Evolutionary conservation across 306 rosid genomes (phyloP), one percentile per base, ranked within the genome.

Genomic region (Sechiopsis laciniata): DNA sequence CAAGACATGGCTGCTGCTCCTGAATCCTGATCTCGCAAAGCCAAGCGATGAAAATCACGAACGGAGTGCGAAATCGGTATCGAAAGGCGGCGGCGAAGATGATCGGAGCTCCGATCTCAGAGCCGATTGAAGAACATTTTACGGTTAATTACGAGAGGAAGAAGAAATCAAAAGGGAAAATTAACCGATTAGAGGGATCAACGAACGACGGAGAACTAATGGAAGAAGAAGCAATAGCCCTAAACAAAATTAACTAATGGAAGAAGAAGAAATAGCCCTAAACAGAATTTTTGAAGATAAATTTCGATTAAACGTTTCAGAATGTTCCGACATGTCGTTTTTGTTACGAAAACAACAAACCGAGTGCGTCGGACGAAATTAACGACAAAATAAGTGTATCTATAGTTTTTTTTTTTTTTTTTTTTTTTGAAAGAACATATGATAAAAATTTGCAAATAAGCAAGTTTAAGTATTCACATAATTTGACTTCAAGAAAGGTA

Each of bases 1-100:
- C 91, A 86, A 29, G 87, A 82, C 96, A 86, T 86, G 50, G 71
- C 60, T 13, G 55, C 51, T 70, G 37, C 51, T 70, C 24, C 12
- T 14, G 42, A 32, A 51, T 70, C 15, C 58, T 16, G 58, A 50
- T 70, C 16, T 70, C 60, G 74, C 73, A 68, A 50, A 70, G 5
- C 26, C 26, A 52, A 68, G 0, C 24, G 58, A 26, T 51, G 74
- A 70, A 52, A 51, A 50, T 70, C 16, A 26, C 16, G 6, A 52
- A 54, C 16, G 10, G 55, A 48, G 20, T 46, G 59, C 74, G 37
- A 21, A 15, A 48, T 70, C 55, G 59, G 37, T 7, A 15, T 70
- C 46, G 8, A 24, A 22, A 51, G 50, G 14, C 6, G 24, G 45
- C 8, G 4, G 58, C 58, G 22, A 22, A 1, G 10, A 16, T 16